These are phyloP conservation scores for Rosa lucieae DNA, from an alignment of 306 rosid genomes.

Conservation along the genomic window DNA sequence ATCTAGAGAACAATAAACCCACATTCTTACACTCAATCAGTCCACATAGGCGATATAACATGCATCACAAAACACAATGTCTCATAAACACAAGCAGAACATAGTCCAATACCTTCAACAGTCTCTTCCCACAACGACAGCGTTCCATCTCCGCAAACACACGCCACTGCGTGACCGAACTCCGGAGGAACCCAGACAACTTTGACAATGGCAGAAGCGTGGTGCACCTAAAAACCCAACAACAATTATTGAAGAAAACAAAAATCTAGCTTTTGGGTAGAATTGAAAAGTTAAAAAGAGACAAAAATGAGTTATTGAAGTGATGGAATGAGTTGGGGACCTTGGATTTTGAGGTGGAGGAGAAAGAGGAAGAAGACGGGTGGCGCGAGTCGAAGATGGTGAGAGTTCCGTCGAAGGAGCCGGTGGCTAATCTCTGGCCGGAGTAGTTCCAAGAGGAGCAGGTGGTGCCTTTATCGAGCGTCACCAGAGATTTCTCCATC, in stretches of 20 bases:
- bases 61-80: constrained; percentile 14
- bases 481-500: constrained; percentile 74
- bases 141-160: constrained; percentile 64
- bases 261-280: background rate
- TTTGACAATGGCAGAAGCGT: constrained; percentile 52
- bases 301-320: background rate
- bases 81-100: background rate
- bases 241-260: background rate
- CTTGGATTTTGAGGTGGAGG: constrained; percentile 56
- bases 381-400: constrained; percentile 62
- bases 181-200: constrained; percentile 83
- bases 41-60: background rate
- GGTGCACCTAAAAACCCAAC: constrained; percentile 45
- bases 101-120: constrained; percentile 46
- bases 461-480: constrained; percentile 53
- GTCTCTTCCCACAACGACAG: constrained; percentile 75
- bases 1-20: constrained; percentile 38
- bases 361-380: constrained; percentile 60
- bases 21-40: background rate
- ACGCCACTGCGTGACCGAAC: constrained; percentile 83
- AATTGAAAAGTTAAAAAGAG: background rate
- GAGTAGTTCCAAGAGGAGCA: constrained; percentile 84
- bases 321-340: constrained; percentile 28
- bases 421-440: constrained; percentile 63
- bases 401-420: constrained; percentile 63